A percentile compares a stretch with the other conserved stretches of the same genome.
Evolutionary conservation across 129 eudicot species (phyloP).

Genomic region (Scalesia atractyloides): DNA sequence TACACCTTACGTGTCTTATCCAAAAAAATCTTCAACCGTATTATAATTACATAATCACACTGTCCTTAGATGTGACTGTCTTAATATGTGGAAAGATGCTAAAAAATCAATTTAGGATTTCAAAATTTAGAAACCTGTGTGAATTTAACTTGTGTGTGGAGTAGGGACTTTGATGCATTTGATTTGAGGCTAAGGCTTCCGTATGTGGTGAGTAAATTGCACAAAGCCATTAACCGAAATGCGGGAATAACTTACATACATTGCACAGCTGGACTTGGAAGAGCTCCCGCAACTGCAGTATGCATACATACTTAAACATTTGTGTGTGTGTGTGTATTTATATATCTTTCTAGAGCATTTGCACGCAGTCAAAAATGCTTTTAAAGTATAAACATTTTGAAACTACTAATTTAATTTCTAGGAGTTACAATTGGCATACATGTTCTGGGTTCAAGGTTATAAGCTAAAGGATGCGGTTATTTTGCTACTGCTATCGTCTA

Average conservation of each 20-base stretch:
- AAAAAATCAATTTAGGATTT: too few relatives aligned
- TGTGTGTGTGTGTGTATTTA: too few relatives aligned
- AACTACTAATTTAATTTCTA: slow-evolving; percentile 14
- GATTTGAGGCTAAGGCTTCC: slow-evolving; percentile 90
- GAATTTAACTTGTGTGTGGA: slow-evolving; percentile 28
- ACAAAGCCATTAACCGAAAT: slow-evolving; percentile 70
- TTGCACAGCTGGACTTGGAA: slow-evolving; percentile 96
- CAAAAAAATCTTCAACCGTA: too few relatives aligned
- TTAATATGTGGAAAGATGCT: too few relatives aligned
- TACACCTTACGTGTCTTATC: too few relatives aligned
- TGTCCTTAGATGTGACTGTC: too few relatives aligned
- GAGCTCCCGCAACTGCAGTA: slow-evolving; percentile 98
- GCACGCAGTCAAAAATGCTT: neutral
- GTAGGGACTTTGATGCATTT: slow-evolving; percentile 91
- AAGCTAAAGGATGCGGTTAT: slow-evolving; percentile 64
- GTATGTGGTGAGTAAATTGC: slow-evolving; percentile 78
- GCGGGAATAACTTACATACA: slow-evolving; percentile 91
- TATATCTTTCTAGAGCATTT: neutral
- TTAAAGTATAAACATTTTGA: neutral
- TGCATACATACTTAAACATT: slow-evolving; percentile 7
- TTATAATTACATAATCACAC: too few relatives aligned
- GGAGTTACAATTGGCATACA: slow-evolving; percentile 75
- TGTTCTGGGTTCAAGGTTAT: slow-evolving; percentile 96
- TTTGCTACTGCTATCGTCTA: slow-evolving; percentile 43
- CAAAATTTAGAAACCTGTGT: too few relatives aligned